Conservation (phyloP, 1,139 yeast species). For the Geotrichum restrictum region DNA sequence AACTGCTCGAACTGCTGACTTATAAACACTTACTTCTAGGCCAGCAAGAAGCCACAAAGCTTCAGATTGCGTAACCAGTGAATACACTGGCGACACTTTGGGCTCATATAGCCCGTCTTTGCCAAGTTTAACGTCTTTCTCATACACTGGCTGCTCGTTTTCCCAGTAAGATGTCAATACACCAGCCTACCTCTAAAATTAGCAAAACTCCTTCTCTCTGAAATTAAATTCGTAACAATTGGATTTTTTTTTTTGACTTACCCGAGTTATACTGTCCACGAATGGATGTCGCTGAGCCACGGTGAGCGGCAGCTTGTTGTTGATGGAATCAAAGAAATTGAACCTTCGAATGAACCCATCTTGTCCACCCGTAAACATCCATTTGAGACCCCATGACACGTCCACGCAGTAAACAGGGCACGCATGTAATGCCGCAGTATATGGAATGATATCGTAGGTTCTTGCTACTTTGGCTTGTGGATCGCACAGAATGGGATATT, state of each 20-base stretch:
- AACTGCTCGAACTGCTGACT: neutral
- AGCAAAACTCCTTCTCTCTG: neutral
- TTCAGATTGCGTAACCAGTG: slow-evolving; percentile 77
- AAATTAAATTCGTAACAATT: too few species aligned
- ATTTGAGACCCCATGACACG: slow-evolving; percentile 75
- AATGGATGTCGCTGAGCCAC: slow-evolving; percentile 87
- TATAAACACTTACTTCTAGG: slow-evolving; percentile 48
- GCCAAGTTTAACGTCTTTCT: slow-evolving; percentile 45
- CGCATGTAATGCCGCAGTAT: slow-evolving; percentile 43
- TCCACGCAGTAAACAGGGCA: slow-evolving; percentile 65
- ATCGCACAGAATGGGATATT: slow-evolving; percentile 27
- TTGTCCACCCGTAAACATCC: slow-evolving; percentile 92
- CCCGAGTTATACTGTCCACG: slow-evolving; percentile 71
- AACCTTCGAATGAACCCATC: slow-evolving; percentile 91
- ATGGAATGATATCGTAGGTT: slow-evolving; percentile 44
- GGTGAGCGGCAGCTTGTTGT: slow-evolving; percentile 85
- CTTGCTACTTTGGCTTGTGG: slow-evolving; percentile 22
- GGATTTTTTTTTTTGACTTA: too few species aligned
- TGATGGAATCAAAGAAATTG: slow-evolving; percentile 79
- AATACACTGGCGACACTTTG: slow-evolving; percentile 72
- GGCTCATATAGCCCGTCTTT: slow-evolving; percentile 43
- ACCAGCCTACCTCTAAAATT: slow-evolving; percentile 55
- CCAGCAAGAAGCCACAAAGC: slow-evolving; percentile 88
- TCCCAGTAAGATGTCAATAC: slow-evolving; percentile 87
- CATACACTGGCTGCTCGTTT: slow-evolving; percentile 74